Evolutionary conservation across 805 yeast species (phyloP), one percentile per base, ranked within the genome.

Genomic region (Ogataea wickerhamii): DNA sequence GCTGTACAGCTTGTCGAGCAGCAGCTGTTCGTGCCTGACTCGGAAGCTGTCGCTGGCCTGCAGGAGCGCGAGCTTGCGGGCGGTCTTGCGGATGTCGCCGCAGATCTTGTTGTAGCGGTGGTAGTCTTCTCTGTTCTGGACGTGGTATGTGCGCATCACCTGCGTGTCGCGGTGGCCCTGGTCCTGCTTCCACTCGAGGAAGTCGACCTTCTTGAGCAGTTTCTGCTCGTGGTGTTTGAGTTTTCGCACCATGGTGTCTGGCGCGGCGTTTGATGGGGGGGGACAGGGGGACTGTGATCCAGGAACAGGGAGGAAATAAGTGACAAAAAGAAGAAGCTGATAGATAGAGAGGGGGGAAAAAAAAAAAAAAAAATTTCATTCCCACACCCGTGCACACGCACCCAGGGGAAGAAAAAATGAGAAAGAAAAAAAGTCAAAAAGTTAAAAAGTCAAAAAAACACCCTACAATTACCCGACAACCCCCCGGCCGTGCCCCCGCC

Each of bases 131-230:
- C 98, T 77, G 60, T 89, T 85, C 59, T 88, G 96, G 32, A 93
- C 75, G 60, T 91, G 96, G 63, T 89, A 93, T 37, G 86, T 82
- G 52, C 94, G 75, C 95, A 93, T 93, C 23, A 93, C 95, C 62
- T 86, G 91, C n/a, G 95, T 81, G 52, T 91, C 98, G 51, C 98
- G 71, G 62, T 93, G 98, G 21, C 91, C 87, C 39, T 83, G 81
- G 60, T 93, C 98, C 54, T 87, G 95, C 62, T 93, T 93, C 97
- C 98, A 93, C 62, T 93, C 94, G 36, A 87, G 84, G 67, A 93
- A 87, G 59, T 93, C 97, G 37, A 93, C 98, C 64, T 93, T 93
- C 70, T 85, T 88, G 54, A 93, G 76, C 54, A 93, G 78, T 66
- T 88, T 89, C 72, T 86, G 83, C 75, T 93, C 98, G 64, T 93